These are phyloP conservation scores for Globisporangium perplexum DNA, from an alignment of 352 stramenopile species.

Conservation along the genomic window DNA sequence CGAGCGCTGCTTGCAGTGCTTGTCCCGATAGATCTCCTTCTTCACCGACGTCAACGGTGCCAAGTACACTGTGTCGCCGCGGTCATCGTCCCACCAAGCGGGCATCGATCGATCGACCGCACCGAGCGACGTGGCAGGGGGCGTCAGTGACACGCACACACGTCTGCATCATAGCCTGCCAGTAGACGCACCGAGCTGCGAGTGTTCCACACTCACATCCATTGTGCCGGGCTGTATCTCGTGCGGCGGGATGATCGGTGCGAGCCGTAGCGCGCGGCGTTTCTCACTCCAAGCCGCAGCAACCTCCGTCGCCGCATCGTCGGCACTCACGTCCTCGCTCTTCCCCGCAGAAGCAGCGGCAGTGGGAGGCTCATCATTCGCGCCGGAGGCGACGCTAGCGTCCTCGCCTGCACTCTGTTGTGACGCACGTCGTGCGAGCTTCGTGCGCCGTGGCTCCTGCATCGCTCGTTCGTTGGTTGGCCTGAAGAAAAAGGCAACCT, in stretches of 20 bases:
- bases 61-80: slow-evolving; percentile 24
- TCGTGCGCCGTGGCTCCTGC: neutral
- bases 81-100: neutral
- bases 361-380: neutral
- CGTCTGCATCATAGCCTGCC: neutral
- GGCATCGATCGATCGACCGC: too few species aligned
- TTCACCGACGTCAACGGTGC: slow-evolving; percentile 28
- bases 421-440: neutral
- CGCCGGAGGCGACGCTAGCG: neutral
- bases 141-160: neutral
- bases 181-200: slow-evolving; percentile 23
- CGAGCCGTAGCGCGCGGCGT: slow-evolving; percentile 2
- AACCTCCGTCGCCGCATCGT: neutral
- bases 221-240: slow-evolving; percentile 16
- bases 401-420: neutral
- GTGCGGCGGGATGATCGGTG: slow-evolving; percentile 21
- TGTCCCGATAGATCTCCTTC: slow-evolving; percentile 36
- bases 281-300: neutral
- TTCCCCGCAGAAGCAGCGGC: neutral
- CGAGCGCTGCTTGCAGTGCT: slow-evolving; percentile 15
- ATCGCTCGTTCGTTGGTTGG: neutral
- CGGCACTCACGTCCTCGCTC: neutral
- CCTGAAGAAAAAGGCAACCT: slow-evolving; percentile 6
- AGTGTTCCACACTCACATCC: slow-evolving; percentile 21
- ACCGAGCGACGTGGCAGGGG: too few species aligned